Base-by-base conservation (phyloP, 805 yeast genomes). In the Ogataea naganishii region DNA sequence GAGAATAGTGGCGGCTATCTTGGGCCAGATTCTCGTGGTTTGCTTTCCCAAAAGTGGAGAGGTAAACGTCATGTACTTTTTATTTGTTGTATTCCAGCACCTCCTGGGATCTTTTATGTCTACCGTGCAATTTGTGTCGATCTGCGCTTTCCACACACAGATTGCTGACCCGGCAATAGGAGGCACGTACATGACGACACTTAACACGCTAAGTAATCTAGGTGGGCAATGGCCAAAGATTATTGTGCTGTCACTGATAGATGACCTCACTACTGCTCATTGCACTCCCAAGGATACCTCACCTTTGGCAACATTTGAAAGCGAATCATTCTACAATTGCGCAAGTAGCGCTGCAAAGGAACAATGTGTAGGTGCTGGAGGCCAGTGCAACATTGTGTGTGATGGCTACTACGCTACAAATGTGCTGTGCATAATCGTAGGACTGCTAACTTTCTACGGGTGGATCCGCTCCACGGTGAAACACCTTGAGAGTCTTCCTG, bases 201-300 rank as follows among this genome's bases (percentile, higher is more conserved):
- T 92, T 35, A 92, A 92, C 55, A 92, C 98, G 0, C 63, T 92
- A 27, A 75, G 94, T 24, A 92, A 92, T 51, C 66, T 89, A 34
- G 98, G 98, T 15, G 98, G 98, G 8, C 92, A 94, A 25, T 92
- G 98, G 98, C 98, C 98, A 2, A 68, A 85, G 32, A 60, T 84
- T n/a, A 61, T 92, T 19, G 77, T 89, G 2, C 68, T 86, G 41
- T 72, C 66, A 35, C 64, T 86, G 55, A 89, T 92, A 32, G 96
- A 89, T 56, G 69, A 64, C 41, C 71, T 86, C 42, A 82, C 96
- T 0, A 44, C 56, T 4, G 74, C 86, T 1, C 51, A 62, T 18
- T 89, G 97, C 56, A 41, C 53, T 7, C 50, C 62, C 8, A 18
- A 31, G 2, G 27, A 31, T 7, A 24, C 34, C n/a, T 17, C 27